Evolutionary conservation across 768 basidiomycete genomes (phyloP), one percentile per base, ranked within the genome.

Genomic region (Collybia nuda): DNA sequence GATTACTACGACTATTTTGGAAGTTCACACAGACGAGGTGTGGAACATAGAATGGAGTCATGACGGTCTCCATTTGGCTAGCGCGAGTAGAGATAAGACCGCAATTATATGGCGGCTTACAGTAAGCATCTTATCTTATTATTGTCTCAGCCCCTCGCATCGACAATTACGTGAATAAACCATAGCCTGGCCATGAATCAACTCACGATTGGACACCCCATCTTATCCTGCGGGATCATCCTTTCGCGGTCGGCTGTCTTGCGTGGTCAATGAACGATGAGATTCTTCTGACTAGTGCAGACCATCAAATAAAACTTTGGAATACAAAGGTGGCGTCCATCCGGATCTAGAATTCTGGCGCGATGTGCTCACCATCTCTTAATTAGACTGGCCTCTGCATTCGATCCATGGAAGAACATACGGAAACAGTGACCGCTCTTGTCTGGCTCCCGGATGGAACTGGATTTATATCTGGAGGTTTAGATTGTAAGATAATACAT

Each of bases 31-130:
- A 9, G 92, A 98, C 63, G 93, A 99, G 65, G 94, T 99, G 38
- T 98, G 96, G 95, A 85, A 89, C 62, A 68, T 98, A 52, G 88
- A 88, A 64, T 99, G 95, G 95, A 96, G 93, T 67, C 91, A 90
- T 59, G 85, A 87, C 63, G 97, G 97, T 2, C 67, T 69, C 43
- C 85, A 79, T 59, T 75, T 99, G 44, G 97, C 95, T 24, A 94
- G 86, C 56, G 90, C 88, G 32, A 88, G 94, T 49, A 90, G 82
- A 66, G 96, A 98, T 68, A 84, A 81, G 71, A 78, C 80, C 4
- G 93, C 89, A 6, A 90, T 97, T 48, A 88, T 98, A 44, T 98
- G 95, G 95, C 77, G 77, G 40, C 76, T 93, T 48, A 82, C 81
- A 72, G 95, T 92, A 68, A 61, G 88, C 70, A 12, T 45, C 23